Conservation (phyloP, 2,329 filamentous ascomycete genomes). For the Dendrostoma leiphaemia region DNA sequence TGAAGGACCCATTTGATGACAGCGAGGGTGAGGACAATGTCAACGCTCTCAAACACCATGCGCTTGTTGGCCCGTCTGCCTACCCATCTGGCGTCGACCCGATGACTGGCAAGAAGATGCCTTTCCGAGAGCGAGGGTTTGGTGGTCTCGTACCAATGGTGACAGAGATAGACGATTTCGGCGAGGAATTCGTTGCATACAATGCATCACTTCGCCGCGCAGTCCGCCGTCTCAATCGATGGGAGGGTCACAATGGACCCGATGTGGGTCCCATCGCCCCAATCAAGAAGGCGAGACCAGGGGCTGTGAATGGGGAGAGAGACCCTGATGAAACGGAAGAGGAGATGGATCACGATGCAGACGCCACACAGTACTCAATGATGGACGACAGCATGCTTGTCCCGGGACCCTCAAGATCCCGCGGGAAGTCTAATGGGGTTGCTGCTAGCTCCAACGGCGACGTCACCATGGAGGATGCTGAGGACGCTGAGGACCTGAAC, state of each 20-base stretch:
- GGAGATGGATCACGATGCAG: constrained; percentile 31
- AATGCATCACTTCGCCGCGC: constrained; percentile 64
- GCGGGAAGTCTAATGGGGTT: constrained; percentile 8
- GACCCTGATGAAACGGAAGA: constrained; percentile 33
- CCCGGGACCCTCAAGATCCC: background rate
- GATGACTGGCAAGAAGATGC: constrained; percentile 22
- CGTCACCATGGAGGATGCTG: constrained; percentile 43
- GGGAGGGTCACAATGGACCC: constrained; percentile 53
- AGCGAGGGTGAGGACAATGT: constrained; percentile 57
- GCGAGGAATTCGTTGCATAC: constrained; percentile 69
- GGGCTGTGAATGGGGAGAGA: constrained; percentile 25
- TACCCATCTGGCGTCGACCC: constrained; percentile 17
- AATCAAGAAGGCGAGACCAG: constrained; percentile 38
- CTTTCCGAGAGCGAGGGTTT: constrained; percentile 56
- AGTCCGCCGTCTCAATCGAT: constrained; percentile 65
- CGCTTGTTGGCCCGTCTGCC: constrained; percentile 20
- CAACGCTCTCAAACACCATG: constrained; percentile 29
- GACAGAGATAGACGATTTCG: constrained; percentile 69
- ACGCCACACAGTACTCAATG: constrained; percentile 20
- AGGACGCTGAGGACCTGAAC: constrained; percentile 48
- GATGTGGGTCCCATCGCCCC: constrained; percentile 46
- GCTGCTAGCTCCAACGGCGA: constrained; percentile 36
- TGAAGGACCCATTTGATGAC: constrained; percentile 57
- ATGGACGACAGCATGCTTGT: constrained; percentile 15
- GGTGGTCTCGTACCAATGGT: constrained; percentile 63